Evolutionary conservation across 2,329 filamentous ascomycete species (phyloP).

Genomic region (Fusarium continuum): DNA sequence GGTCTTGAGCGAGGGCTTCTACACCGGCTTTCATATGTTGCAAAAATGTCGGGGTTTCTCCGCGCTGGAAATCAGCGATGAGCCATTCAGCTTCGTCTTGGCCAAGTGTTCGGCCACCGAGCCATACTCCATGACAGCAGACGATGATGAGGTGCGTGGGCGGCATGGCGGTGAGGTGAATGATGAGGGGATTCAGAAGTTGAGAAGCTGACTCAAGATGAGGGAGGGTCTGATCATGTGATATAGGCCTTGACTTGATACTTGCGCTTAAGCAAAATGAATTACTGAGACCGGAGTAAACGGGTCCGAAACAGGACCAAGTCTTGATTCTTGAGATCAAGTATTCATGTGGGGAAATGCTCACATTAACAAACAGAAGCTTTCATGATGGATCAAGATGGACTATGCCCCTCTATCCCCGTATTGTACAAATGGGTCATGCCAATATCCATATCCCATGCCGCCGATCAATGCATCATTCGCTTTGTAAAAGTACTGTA

Average conservation of each 20-base stretch:
- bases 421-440: conserved; percentile 26
- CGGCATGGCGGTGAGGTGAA: conserved; percentile 18
- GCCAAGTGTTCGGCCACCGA: conserved; percentile 64
- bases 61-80: conserved; percentile 78
- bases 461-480: conserved; percentile 14
- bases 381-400: conserved; percentile 12
- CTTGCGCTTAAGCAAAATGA: background rate
- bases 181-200: conserved; percentile 22
- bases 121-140: conserved; percentile 86
- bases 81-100: conserved; percentile 71
- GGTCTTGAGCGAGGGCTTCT: conserved; percentile 57
- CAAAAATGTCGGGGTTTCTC: conserved; percentile 83
- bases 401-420: conserved; percentile 11
- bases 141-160: conserved; percentile 74
- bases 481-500: conserved; percentile 37
- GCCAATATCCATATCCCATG: background rate
- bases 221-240: conserved; percentile 45
- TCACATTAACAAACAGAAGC: background rate
- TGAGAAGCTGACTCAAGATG: background rate
- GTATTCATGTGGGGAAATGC: background rate
- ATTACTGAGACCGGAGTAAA: background rate
- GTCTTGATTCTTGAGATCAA: background rate
- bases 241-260: conserved; percentile 8
- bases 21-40: conserved; percentile 76
- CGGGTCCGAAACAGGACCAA: background rate